Base-by-base conservation (phyloP, 2,329 filamentous ascomycete genomes). In the Colletotrichum plurivorum region DNA sequence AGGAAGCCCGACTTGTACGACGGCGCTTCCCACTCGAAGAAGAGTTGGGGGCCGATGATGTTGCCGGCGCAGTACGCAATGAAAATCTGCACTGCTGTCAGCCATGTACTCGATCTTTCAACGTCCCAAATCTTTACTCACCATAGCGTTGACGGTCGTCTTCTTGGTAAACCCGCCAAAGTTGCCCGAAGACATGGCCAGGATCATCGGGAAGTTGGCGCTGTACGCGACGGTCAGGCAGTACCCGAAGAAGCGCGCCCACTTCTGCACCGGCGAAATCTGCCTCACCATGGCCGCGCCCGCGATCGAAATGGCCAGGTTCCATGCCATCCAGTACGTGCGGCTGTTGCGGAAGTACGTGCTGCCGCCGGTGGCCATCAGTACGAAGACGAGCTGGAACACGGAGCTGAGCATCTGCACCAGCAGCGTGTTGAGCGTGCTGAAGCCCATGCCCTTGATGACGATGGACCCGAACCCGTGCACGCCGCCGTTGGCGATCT, bases 181-280 rank as follows among this genome's bases (percentile, higher is more conserved):
- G 76, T 93, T 93, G 6, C 86, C 89, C 5, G 92, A 85, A 61
- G 92, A 89, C 91, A 90, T 93, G 0, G 88, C 85, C 0, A 92
- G 86, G 27, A 92, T 87, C 12, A 93, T 80, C 0, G 90, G 90
- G 72, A 91, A 91, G 0, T 89, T 87, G 1, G 92, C 83, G 1
- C 92, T 81, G 72, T 92, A 92, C 1, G 79, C 76, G 0, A 78
- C 74, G 0, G 70, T 74, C 74, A 39, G 84, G 16, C 75, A 74
- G 51, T 73, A 73, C 13, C 75, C 77, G n/a, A 72, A 69, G 39
- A 75, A 76, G 1, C 76, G 75, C 12, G 71, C 69, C 73, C 75
- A 76, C 39, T 71, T 71, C 1, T 73, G 75, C 81, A 22, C 85
- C 82, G 49, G 52, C 0, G 90, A 77, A 0, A 84, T 83, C 68